These are phyloP conservation scores for Pythium grandisporangium DNA, from an alignment of 352 stramenopile species.

Conservation along the genomic window DNA sequence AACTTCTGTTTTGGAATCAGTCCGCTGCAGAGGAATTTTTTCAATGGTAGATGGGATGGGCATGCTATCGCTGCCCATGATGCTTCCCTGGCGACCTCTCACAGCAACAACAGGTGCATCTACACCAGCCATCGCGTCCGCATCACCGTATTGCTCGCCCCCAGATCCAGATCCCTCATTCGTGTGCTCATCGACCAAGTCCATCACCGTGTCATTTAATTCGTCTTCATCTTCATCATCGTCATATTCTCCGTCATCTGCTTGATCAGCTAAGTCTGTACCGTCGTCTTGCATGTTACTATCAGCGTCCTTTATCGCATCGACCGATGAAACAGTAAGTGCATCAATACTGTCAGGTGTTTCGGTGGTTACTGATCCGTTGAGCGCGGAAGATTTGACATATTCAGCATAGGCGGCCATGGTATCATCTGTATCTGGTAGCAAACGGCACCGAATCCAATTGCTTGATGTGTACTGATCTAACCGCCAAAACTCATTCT, in stretches of 20 bases:
- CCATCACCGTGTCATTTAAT: conserved; percentile 10
- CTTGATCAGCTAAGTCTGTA: conserved; percentile 4
- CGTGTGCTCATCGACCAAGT: conserved; percentile 8
- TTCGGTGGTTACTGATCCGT: not conserved
- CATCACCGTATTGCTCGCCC: conserved; percentile 3
- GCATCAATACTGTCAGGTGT: conserved; percentile 8
- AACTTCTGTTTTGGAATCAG: too few relatives aligned
- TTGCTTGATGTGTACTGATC: conserved; percentile 85
- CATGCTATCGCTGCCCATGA: too few relatives aligned
- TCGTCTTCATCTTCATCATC: conserved; percentile 30
- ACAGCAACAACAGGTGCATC: conserved; percentile 11
- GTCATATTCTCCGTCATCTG: conserved; percentile 19
- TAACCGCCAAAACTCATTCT: conserved; percentile 74
- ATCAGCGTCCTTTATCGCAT: conserved; percentile 14
- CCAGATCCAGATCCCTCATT: conserved; percentile 15
- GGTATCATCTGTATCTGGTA: conserved; percentile 74
- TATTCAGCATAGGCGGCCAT: conserved; percentile 36
- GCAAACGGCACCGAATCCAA: conserved; percentile 73
- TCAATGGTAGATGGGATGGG: too few relatives aligned
- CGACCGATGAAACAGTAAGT: conserved; percentile 5
- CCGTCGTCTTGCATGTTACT: conserved; percentile 17
- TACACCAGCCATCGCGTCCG: conserved; percentile 6
- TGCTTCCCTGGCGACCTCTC: too few relatives aligned
- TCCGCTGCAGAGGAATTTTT: too few relatives aligned
- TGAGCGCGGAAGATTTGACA: conserved; percentile 9